Evolutionary conservation across 2,329 filamentous ascomycete species (phyloP).

Genomic region (Trichoderma koningii): DNA sequence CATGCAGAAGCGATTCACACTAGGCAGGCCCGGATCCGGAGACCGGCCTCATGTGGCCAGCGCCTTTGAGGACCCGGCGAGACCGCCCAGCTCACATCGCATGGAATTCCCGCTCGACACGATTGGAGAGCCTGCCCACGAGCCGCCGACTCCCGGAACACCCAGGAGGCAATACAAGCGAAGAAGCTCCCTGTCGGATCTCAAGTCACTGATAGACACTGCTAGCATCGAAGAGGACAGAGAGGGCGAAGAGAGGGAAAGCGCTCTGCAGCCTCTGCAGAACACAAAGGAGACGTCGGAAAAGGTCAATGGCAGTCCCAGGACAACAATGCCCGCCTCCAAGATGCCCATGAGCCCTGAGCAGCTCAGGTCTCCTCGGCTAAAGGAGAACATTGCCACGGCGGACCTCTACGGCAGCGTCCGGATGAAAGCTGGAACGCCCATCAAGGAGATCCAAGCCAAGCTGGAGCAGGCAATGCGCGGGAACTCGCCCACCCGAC

Average conservation of each 20-base stretch:
- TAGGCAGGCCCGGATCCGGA: conserved; percentile 56
- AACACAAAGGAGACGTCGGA: conserved; percentile 57
- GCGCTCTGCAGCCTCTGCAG: conserved; percentile 51
- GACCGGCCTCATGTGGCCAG: conserved; percentile 63
- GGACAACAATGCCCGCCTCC: conserved; percentile 47
- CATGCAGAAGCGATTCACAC: conserved; percentile 38
- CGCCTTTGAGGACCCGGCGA: conserved; percentile 61
- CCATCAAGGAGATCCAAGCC: conserved; percentile 24
- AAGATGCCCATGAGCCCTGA: conserved; percentile 56
- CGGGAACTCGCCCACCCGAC: conserved; percentile 28
- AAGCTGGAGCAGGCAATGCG: conserved; percentile 30
- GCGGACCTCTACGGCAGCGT: conserved; percentile 32
- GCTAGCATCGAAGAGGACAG: conserved; percentile 50
- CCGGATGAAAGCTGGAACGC: conserved; percentile 25
- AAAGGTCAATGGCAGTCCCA: conserved; percentile 58
- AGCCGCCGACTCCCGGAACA: conserved; percentile 44
- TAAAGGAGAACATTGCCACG: conserved; percentile 47
- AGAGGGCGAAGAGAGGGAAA: conserved; percentile 29
- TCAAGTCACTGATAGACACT: conserved; percentile 68
- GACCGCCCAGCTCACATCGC: conserved; percentile 60
- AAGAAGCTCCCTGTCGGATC: conserved; percentile 86
- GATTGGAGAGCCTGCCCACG: conserved; percentile 58
- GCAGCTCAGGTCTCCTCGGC: conserved; percentile 46
- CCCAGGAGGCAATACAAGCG: conserved; percentile 69
- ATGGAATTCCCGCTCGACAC: conserved; percentile 59